Conservation (phyloP, 148 eudicot species). For the Rhododendron ferrugineum region DNA sequence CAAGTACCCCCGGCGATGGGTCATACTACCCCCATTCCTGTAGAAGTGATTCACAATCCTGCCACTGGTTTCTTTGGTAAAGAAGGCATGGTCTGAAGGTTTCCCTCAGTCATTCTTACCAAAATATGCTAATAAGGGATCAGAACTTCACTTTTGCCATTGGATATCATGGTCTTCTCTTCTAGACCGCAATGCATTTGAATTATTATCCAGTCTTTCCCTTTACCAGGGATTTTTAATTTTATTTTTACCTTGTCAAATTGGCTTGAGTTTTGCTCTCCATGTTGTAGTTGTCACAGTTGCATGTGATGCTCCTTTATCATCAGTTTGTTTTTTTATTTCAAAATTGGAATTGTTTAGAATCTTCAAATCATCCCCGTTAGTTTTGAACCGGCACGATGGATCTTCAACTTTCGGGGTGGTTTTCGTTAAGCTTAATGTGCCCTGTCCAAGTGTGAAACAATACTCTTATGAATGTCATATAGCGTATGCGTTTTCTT, state of each 20-base stretch:
- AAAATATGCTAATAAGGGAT: not conserved
- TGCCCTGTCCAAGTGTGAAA: not conserved
- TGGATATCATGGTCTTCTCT: not conserved
- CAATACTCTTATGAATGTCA: not conserved
- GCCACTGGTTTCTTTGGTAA: not conserved
- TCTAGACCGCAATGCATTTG: not conserved
- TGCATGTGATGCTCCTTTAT: not conserved
- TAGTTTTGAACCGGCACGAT: not conserved
- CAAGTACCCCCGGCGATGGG: conserved; percentile 93
- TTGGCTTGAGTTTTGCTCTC: not conserved
- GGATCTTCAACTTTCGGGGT: not conserved
- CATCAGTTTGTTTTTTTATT: not conserved
- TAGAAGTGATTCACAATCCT: conserved; percentile 21
- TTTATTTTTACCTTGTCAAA: not conserved
- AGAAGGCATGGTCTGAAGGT: not conserved
- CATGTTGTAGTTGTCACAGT: not conserved
- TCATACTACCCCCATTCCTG: conserved; percentile 90
- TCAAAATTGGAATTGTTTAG: not conserved
- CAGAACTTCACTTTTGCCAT: not conserved
- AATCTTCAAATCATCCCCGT: not conserved
- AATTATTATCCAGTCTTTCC: not conserved
- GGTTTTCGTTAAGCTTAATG: not conserved
- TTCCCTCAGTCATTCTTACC: not conserved
- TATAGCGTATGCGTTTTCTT: not conserved
- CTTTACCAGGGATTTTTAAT: not conserved